Base-by-base conservation (phyloP, 495 filamentous ascomycete species). In the Bathelium albidoporum region DNA sequence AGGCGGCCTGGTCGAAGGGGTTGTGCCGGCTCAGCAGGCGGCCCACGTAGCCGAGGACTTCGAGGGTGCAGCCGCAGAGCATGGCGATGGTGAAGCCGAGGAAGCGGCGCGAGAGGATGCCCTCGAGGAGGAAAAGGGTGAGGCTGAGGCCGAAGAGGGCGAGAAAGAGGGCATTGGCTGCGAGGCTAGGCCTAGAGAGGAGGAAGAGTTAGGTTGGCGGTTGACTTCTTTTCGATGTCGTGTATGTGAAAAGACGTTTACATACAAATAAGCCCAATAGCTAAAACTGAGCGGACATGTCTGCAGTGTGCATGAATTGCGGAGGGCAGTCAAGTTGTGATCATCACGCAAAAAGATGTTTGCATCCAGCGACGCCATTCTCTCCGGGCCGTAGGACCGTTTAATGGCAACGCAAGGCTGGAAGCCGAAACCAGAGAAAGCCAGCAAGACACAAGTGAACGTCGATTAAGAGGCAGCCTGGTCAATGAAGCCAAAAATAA, bases 201-300 rank as follows among this genome's bases (percentile, higher is more conserved):
- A 60, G 61, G 69, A 71, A 43, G 9, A 11, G 18, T 26, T 2
- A 52, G 14, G 58, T 60, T 53, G 52, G 55, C n/a, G n/a, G n/a
- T n/a, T n/a, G n/a, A n/a, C n/a, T n/a, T n/a, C n/a, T n/a, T n/a
- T n/a, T n/a, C n/a, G n/a, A n/a, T n/a, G n/a, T n/a, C n/a, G n/a
- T n/a, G n/a, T n/a, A n/a, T 41, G 31, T 22, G 29, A 44, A 16
- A 10, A 39, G 9, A 36, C 9, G 31, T 32, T 18, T 44, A 28
- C 32, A 59, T 41, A 32, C 32, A 41, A 60, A 52, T 72, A 72
- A n/a, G 58, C 69, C 70, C 70, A 72, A 62, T 71, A 72, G 2
- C 69, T 71, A 18, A 62, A 39, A 14, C 32, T 39, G 5, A 72
- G 61, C 0, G 66, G 61, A 52, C 70, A 72, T 41, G 70, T 72